Evolutionary conservation across 73 alveolate genomes (phyloP), one percentile per base, ranked within the genome.

Genomic region (Paramecium biaurelia): DNA sequence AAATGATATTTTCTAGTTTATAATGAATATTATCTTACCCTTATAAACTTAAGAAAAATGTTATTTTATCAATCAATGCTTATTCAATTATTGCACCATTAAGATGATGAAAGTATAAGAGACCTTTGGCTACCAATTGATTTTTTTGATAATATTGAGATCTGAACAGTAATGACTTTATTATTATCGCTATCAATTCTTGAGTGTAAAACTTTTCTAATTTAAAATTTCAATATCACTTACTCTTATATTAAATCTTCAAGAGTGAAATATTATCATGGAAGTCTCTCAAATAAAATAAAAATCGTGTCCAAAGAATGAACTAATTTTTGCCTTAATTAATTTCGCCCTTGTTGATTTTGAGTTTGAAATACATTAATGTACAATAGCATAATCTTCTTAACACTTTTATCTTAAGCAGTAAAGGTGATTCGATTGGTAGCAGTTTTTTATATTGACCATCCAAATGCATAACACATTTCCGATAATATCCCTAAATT

Each of bases 341-440:
- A 38, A 35, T 35, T 34, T 72, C 86, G 10, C 35, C 28, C 30
- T 72, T 72, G 24, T 72, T 72, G 86, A 72, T 72, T 38, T 72
- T 72, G n/a, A 72, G 14, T 37, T 72, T 72, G 86, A 72, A 38
- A n/a, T 35, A 32, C 58, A 35, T 72, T 9, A 72, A 8, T 0
- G 58, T 72, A 72, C 86, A 72, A 72, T 72, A 72, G n/a, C 58
- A 14, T 72, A 72, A 72, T 72, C 86, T 72, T 14, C 86, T 30
- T 18, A 72, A 37, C 3, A 72, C 86, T 37, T 72, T 14, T 15
- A 38, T 38, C 11, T 42, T 32, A 12, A 72, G n/a, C 5, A 14
- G 24, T 9, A 35, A 14, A 2, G 86, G 34, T 28, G 86, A 72
- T 12, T 72, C 86, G 1, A 72, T 37, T 5, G 86, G 59, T 12